These are phyloP conservation scores for Xanthoconium stramineum DNA, from an alignment of 768 basidiomycete species.

Conservation along the genomic window DNA sequence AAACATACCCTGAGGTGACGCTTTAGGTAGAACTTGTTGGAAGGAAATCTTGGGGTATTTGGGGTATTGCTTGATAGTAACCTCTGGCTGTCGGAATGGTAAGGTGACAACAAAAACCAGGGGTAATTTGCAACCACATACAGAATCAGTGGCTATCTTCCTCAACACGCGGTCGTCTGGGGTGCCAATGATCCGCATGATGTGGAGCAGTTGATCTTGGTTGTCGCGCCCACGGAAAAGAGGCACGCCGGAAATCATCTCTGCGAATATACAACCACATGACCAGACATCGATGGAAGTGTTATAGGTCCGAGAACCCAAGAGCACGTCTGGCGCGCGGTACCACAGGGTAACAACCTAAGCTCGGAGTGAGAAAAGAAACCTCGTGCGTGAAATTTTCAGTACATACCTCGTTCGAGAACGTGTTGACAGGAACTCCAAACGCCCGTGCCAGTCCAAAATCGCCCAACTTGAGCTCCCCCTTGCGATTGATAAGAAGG, in stretches of 20 bases:
- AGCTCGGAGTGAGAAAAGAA: slow-evolving; percentile 2
- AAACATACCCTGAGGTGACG: slow-evolving; percentile 69
- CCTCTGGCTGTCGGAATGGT: slow-evolving; percentile 62
- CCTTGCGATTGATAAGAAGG: slow-evolving; percentile 93
- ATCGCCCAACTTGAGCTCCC: slow-evolving; percentile 95
- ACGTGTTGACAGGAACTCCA: slow-evolving; percentile 98
- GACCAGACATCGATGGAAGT: slow-evolving; percentile 99
- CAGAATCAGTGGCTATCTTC: slow-evolving; percentile 88
- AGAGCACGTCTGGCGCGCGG: slow-evolving; percentile 94
- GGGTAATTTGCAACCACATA: slow-evolving; percentile 35
- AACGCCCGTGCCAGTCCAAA: slow-evolving; percentile 97
- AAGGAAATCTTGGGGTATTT: slow-evolving; percentile 83
- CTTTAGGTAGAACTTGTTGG: slow-evolving; percentile 79
- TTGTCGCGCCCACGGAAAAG: slow-evolving; percentile 97
- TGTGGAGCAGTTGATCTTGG: slow-evolving; percentile 95
- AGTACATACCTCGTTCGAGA: slow-evolving; percentile 81
- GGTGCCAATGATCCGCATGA: slow-evolving; percentile 96
- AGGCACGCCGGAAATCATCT: slow-evolving; percentile 98
- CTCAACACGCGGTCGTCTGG: slow-evolving; percentile 84
- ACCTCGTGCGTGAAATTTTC: not conserved
- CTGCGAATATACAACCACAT: slow-evolving; percentile 98
- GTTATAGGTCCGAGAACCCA: slow-evolving; percentile 95
- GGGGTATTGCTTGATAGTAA: slow-evolving; percentile 79
- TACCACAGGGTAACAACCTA: slow-evolving; percentile 99
- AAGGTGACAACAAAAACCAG: slow-evolving; percentile 1